Conservation (phyloP, 208 protist species). For the Leishmania aethiopica region DNA sequence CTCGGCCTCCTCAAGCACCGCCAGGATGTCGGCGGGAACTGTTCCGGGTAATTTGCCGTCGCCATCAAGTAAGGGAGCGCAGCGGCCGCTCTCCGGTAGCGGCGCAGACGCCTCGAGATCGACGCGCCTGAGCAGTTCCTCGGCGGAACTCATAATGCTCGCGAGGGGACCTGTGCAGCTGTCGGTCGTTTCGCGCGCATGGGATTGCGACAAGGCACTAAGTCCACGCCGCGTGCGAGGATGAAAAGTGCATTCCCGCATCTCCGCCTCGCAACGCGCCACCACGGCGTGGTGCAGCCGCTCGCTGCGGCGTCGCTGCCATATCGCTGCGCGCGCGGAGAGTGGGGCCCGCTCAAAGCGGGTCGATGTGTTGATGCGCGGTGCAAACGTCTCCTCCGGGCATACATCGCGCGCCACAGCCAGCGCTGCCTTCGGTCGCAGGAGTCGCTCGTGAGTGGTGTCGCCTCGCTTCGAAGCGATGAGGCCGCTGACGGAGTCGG, state of each 20-base stretch:
- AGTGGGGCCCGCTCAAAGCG: constrained; percentile 1
- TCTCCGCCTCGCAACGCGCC: constrained; percentile 23
- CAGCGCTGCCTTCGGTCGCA: constrained; percentile 9
- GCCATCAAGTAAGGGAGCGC: neutral
- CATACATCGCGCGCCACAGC: constrained; percentile 2
- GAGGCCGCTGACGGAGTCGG: constrained; percentile 47
- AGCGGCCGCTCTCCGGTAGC: neutral
- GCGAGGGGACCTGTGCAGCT: neutral
- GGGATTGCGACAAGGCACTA: neutral
- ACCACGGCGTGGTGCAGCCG: constrained; percentile 23
- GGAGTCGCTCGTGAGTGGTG: constrained; percentile 40
- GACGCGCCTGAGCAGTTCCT: constrained; percentile 19
- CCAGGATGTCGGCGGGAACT: constrained; percentile 14
- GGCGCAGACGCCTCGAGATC: neutral
- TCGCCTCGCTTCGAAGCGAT: constrained; percentile 45
- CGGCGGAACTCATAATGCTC: constrained; percentile 14
- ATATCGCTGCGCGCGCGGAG: constrained; percentile 14
- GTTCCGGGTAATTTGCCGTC: neutral
- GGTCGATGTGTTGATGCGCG: constrained; percentile 17
- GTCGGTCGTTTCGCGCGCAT: neutral
- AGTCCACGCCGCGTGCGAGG: constrained; percentile 19
- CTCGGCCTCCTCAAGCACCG: constrained; percentile 21
- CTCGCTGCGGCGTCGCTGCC: constrained; percentile 23
- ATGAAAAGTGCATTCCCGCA: constrained; percentile 44
- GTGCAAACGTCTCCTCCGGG: constrained; percentile 31